Base-by-base conservation (phyloP, 2,329 filamentous ascomycete genomes). In the Epichloe glyceriae region DNA sequence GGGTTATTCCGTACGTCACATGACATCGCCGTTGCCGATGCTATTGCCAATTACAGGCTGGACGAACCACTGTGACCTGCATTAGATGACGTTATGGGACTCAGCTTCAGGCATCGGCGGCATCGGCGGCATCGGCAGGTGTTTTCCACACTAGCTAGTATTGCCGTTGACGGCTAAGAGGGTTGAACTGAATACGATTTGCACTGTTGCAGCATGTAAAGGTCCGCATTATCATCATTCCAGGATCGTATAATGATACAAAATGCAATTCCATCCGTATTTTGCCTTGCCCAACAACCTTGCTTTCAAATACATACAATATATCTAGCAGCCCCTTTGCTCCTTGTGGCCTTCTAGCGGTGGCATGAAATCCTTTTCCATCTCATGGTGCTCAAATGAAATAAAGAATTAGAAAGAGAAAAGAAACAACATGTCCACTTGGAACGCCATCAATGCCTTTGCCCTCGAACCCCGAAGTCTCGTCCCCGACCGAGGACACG, bases 71-170 rank as follows among this genome's bases (percentile, higher is more conserved):
- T 37, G 33, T 12, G 44, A 38, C 30, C 15, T 37, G 33, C 33
- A 34, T 46, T 14, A 46, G 33, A 37, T 46, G 19, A 20, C 19
- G 4, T 41, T 5, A 11, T 22, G 10, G 7, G 17, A 42, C 12
- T 38, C 37, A 38, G 37, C 37, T 38, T n/a, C 30, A 30, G 26
- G 26, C 26, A 10, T 11, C 2, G 61, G 51, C 50, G 55, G 52
- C 19, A 52, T 45, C 8, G 26, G 51, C 50, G 55, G 52, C 19
- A 52, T 45, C 26, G 26, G 26, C 37, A 19, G 3, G 6, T 41
- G 7, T 19, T 19, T 17, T 8, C 39, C 17, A 22, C 17, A 19
- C n/a, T 20, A 17, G 26, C 30, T 30, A 30, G 30, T 30, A 0
- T 4, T 30, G 26, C 11, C 8, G 8, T 11, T 26, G 26, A 8